These are phyloP conservation scores for Penicillium angulare DNA, from an alignment of 495 filamentous ascomycete species.

Conservation along the genomic window DNA sequence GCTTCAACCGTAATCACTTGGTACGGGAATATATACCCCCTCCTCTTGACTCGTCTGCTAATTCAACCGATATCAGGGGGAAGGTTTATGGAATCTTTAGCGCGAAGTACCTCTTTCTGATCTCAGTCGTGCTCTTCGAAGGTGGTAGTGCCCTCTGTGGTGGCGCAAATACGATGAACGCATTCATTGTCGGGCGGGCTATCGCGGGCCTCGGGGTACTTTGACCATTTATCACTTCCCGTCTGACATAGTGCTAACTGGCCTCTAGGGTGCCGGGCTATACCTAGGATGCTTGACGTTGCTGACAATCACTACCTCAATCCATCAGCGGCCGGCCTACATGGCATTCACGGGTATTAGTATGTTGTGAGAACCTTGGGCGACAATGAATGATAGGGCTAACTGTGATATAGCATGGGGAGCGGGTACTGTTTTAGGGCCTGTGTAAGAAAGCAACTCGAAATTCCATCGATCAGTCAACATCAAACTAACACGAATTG, in stretches of 20 bases:
- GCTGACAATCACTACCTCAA: constrained; percentile 27
- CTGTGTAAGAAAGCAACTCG: constrained; percentile 32
- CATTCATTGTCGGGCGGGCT: constrained; percentile 53
- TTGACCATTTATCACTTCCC: too few relatives aligned
- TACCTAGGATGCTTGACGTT: constrained; percentile 38
- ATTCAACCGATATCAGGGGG: constrained; percentile 3
- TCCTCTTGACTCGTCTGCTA: background rate
- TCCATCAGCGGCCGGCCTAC: constrained; percentile 35
- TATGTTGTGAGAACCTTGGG: background rate
- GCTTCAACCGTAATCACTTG: constrained; percentile 44
- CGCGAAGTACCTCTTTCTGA: constrained; percentile 54
- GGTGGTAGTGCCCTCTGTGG: constrained; percentile 55
- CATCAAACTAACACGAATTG: too few relatives aligned
- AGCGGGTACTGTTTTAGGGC: constrained; percentile 43
- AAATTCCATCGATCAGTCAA: too few relatives aligned
- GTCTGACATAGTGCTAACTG: background rate
- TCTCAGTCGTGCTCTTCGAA: constrained; percentile 48
- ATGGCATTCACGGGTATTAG: constrained; percentile 29
- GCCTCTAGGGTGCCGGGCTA: constrained; percentile 27
- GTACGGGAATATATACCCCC: constrained; percentile 8
- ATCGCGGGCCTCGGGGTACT: constrained; percentile 33
- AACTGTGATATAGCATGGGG: constrained; percentile 39
- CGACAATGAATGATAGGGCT: background rate
- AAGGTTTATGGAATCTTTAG: constrained; percentile 53
- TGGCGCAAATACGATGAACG: constrained; percentile 49